Evolutionary conservation across 106 monocot species (phyloP), one percentile per base, ranked within the genome.

Genomic region (Phalaenopsis equestris): DNA sequence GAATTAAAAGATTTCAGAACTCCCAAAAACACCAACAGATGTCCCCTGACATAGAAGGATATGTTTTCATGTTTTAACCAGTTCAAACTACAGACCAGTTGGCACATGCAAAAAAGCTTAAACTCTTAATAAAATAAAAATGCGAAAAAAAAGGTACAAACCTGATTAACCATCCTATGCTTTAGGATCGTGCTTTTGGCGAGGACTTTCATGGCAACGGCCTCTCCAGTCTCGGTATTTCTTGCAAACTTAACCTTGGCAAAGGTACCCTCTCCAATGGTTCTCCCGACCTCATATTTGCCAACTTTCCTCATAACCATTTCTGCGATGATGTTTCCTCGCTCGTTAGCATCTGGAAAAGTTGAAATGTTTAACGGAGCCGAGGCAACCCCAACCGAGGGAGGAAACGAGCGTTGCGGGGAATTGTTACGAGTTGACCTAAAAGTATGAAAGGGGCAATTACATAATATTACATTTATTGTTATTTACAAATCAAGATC

Each of bases 181-280:
- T 90, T 85, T 80, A 96, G 84, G 79, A 96, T 89, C 70, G 96
- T 86, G 75, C 82, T 57, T 77, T 87, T 87, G 55, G 75, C 89
- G 41, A 96, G 91, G 39, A 96, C 79, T 83, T 96, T 96, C 79
- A 96, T 87, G 79, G 92, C 92, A 45, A 93, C 89, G 79, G 68
- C 80, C 79, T 89, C 85, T 2, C 86, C 89, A 5, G 91, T 96
- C 55, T 93, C 91, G 15, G 80, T 78, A 77, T 96, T 89, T n/a
- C 76, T 81, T 37, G 96, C 93, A 84, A 91, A 93, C 86, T 92
- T 93, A 19, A 96, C 96, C 90, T 96, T 96, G 24, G 96, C 91
- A 55, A 96, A 96, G 61, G 91, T 92, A 17, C 96, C 96, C 84
- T 91, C 85, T 6, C 96, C 96, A 67, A 96, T 91, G 10, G 96